Evolutionary conservation across 2,329 filamentous ascomycete genomes (phyloP).

Genomic region (Xylariaceae sp.): DNA sequence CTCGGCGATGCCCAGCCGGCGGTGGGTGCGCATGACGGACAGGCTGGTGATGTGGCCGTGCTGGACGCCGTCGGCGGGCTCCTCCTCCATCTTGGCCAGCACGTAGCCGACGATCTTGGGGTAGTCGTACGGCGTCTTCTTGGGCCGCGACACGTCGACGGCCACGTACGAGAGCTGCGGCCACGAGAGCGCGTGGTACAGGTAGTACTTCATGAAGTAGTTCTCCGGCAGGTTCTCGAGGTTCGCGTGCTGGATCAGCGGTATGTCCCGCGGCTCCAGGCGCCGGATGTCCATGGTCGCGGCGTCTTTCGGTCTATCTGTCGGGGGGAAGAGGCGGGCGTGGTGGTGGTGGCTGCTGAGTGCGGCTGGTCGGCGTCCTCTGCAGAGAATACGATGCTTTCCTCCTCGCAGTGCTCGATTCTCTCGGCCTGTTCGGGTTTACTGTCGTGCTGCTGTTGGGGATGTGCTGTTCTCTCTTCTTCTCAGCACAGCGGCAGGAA

Average conservation of each 20-base stretch:
- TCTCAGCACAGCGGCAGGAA: no score
- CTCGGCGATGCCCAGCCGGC: conserved; percentile 85
- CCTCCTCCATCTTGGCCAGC: conserved; percentile 99
- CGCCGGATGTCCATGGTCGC: conserved; percentile 77
- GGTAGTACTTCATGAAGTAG: conserved; percentile 99
- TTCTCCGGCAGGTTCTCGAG: conserved; percentile 98
- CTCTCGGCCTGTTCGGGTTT: no score
- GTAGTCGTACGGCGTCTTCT: conserved; percentile 73
- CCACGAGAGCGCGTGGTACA: conserved; percentile 98
- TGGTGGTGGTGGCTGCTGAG: no score
- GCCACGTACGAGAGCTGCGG: conserved; percentile 95
- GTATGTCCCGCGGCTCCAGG: conserved; percentile 74
- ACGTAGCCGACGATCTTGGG: conserved; percentile 98
- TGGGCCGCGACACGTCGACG: conserved; percentile 78
- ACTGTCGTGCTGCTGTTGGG: no score
- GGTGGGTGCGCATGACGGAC: conserved; percentile 93
- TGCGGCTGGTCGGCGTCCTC: no score
- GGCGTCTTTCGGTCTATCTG: no score
- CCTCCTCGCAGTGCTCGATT: no score
- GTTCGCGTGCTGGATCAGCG: conserved; percentile 94
- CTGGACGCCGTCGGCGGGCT: conserved; percentile 79
- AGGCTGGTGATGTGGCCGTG: conserved; percentile 96
- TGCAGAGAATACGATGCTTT: no score
- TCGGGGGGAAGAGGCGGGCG: no score
- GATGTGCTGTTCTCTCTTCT: no score